phyloP scores from a whole-genome alignment of 768 basidiomycete genomes.

The Xerocomus spinulosus region DNA sequence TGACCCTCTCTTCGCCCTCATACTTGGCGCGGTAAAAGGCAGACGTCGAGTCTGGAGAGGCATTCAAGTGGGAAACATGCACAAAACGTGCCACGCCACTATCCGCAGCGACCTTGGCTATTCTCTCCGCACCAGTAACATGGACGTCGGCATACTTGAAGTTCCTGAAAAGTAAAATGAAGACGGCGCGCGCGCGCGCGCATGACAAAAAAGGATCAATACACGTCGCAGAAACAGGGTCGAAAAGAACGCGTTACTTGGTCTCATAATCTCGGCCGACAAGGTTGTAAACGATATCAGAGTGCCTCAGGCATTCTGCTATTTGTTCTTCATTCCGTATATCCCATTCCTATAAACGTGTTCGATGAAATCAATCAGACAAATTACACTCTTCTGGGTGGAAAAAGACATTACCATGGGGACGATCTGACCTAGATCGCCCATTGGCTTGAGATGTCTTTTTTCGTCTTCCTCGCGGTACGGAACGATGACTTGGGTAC shows the following conservation, averaged over 20 bases:
- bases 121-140: conserved; percentile 74
- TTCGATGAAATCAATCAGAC: conserved; percentile 22
- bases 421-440: conserved; percentile 95
- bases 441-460: conserved; percentile 85
- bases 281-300: conserved; percentile 95
- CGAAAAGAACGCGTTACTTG: conserved; percentile 54
- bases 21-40: conserved; percentile 86
- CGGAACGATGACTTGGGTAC: conserved; percentile 90
- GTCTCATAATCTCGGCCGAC: conserved; percentile 93
- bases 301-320: conserved; percentile 89
- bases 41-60: conserved; percentile 71
- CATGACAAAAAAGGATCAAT: conserved; percentile 7
- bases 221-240: conserved; percentile 10
- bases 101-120: conserved; percentile 77
- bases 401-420: conserved; percentile 62
- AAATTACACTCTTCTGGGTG: conserved; percentile 12
- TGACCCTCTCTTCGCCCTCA: conserved; percentile 84
- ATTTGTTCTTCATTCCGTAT: conserved; percentile 86
- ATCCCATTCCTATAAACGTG: conserved; percentile 81
- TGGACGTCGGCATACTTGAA: conserved; percentile 81
- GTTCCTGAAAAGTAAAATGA: conserved; percentile 63
- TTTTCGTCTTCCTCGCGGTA: conserved; percentile 95
- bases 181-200: too few species aligned
- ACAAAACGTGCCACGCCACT: conserved; percentile 80
- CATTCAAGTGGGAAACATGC: conserved; percentile 95